These are phyloP conservation scores for Kodamaea kaohsiungensis DNA, from an alignment of 805 yeast species.

Conservation along the genomic window DNA sequence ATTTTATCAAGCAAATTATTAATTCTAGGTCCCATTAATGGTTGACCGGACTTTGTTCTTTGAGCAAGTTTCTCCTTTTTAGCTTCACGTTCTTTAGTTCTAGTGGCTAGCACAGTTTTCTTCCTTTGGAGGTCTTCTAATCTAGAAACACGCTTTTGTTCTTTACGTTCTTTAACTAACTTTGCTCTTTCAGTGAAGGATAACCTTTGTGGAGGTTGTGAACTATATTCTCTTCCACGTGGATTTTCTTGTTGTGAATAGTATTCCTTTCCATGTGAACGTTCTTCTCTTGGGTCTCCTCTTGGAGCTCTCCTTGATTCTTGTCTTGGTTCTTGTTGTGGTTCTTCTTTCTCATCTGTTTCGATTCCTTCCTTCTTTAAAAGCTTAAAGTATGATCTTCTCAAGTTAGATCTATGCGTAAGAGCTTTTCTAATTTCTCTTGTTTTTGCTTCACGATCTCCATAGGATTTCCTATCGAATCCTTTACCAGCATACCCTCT, in stretches of 20 bases:
- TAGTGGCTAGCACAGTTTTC: constrained; percentile 32
- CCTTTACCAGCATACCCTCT: constrained; percentile 1
- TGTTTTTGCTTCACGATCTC: constrained; percentile 40
- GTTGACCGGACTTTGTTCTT: constrained; percentile 79
- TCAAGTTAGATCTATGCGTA: constrained; percentile 75
- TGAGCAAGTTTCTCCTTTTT: constrained; percentile 42
- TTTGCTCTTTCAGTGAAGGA: constrained; percentile 48
- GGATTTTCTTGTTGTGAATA: no score
- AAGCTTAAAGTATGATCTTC: constrained; percentile 78
- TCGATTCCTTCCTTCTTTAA: constrained; percentile 67
- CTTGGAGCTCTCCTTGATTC: no score
- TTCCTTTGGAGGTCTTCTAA: constrained; percentile 42
- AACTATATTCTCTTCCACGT: no score
- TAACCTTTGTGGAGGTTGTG: constrained; percentile 18
- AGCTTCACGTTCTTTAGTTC: constrained; percentile 43
- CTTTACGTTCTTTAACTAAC: constrained; percentile 49
- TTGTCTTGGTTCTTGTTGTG: constrained; percentile 17
- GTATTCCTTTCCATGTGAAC: no score
- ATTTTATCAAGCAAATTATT: constrained; percentile 77
- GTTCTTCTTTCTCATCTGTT: constrained; percentile 7
- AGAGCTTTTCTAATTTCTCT: constrained; percentile 78
- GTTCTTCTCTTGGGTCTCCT: no score
- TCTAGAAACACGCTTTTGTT: constrained; percentile 38
- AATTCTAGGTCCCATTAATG: constrained; percentile 87
- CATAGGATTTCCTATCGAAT: constrained; percentile 30